Evolutionary conservation across 2,329 filamentous ascomycete genomes (phyloP), one percentile per base, ranked within the genome.

Genomic region (Magnaporthiopsis poae): DNA sequence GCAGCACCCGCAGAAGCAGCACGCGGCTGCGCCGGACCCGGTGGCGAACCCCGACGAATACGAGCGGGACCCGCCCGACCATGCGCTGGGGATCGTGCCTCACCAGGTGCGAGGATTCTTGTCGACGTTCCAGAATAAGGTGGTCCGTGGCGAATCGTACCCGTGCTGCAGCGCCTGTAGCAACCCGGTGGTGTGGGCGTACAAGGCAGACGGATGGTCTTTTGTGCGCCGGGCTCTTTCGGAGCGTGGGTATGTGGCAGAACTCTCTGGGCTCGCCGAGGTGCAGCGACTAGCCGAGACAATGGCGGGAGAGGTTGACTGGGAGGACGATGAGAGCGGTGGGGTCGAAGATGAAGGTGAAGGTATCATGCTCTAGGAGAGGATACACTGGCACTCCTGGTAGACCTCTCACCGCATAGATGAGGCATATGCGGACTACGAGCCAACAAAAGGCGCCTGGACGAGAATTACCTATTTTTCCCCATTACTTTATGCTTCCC

Each of bases 121-220:
- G 29, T 85, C 86, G 46, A 89, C 82, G 3, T 95, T 91, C 75
- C 85, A 88, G 72, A 92, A 89, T 69, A 81, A 93, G 68, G 81
- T 89, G 56, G 88, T 95, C 70, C 86, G 84, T 65, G 90, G 90
- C 11, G 83, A 86, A 70, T 89, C 90, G 0, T 96, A 93, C 75
- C 88, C 92, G 67, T 88, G 87, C 75, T 96, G 91, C 76, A 92
- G 90, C 63, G 91, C 90, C 1, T 96, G 91, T 73, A 91, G 89
- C 69, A 83, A 84, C 46, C 86, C 83, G 61, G 86, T 96, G 35
- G 76, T 94, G 0, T 80, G 83, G 0, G 86, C 86, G 0, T 95
- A 93, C 74, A 82, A 85, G 62, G 75, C 77, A 2, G 84, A 88
- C 62, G 88, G 88, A 0, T 96, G 91, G 90, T 84, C 80, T 0